Evolutionary conservation across 2,329 filamentous ascomycete species (phyloP), one percentile per base, ranked within the genome.

Genomic region (Magnaporthiopsis rhizophila): DNA sequence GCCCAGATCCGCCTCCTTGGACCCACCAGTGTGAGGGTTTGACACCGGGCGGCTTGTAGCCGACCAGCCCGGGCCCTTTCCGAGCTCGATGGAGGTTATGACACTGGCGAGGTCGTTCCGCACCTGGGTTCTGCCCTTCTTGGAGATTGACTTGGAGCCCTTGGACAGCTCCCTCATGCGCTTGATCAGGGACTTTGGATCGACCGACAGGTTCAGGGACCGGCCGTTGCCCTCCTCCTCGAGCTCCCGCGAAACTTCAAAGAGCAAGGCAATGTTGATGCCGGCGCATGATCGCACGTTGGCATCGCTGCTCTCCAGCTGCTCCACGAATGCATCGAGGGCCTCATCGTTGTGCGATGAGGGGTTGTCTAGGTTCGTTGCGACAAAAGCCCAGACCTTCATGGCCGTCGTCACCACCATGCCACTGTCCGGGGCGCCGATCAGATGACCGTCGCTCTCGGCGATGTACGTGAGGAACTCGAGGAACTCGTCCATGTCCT

Each of bases 251-350:
- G 80, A 79, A 67, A 89, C 89, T 74, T 97, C 92, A 70, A 91
- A 94, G 13, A 96, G 80, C 12, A 96, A 80, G 0, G 92, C 92
- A 65, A 96, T 92, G 73, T 91, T 91, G 71, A 89, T 85, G 3
- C 89, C 91, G 0, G 91, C 89, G 3, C 89, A 86, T 59, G 91
- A 86, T 71, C 95, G 91, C 0, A 96, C 90, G 11, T 83, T 79
- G 0, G 86, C 79, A 65, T 92, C 87, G 38, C 81, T 81, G 73
- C 89, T 92, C 66, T 93, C 87, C 24, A 97, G 87, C 75, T 96
- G 92, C 61, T 96, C 92, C 58, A 91, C 87, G 69, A 97, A 92
- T 2, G 89, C 87, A 63, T 95, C 89, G 70, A 95, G 84, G 21
- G 90, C 89, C 34, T 85, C 78, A 67, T 91, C 87, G 38, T 89